phyloP scores from a whole-genome alignment of 2,329 filamentous ascomycete species.

The Fusarium algeriense region DNA sequence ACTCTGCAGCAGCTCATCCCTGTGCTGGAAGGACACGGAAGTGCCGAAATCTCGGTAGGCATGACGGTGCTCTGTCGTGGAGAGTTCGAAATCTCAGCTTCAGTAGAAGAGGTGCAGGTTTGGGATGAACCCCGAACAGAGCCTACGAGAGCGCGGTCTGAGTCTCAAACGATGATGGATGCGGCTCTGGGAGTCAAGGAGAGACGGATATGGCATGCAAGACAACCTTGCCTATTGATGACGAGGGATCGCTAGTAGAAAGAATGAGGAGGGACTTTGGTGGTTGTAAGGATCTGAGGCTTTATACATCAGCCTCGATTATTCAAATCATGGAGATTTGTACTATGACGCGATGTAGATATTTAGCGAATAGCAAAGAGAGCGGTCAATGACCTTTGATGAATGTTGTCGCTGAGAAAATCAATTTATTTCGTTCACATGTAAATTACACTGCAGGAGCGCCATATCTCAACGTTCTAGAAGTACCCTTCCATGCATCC shows the following conservation, averaged over 20 bases:
- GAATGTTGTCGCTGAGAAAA: not conserved
- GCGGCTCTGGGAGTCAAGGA: slow-evolving; percentile 69
- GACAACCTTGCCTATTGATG: slow-evolving; percentile 66
- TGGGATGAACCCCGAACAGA: slow-evolving; percentile 54
- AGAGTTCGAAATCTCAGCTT: slow-evolving; percentile 84
- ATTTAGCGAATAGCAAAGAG: slow-evolving; percentile 21
- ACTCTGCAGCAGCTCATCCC: slow-evolving; percentile 81
- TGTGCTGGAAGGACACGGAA: slow-evolving; percentile 68
- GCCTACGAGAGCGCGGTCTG: slow-evolving; percentile 57
- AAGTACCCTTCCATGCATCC: slow-evolving; percentile 10
- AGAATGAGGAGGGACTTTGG: slow-evolving; percentile 20
- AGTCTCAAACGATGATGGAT: slow-evolving; percentile 70
- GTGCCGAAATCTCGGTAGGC: slow-evolving; percentile 73
- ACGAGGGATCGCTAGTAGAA: slow-evolving; percentile 60
- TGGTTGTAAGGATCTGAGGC: not conserved
- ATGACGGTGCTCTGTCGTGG: slow-evolving; percentile 82
- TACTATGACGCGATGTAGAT: slow-evolving; percentile 24
- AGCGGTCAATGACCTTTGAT: slow-evolving; percentile 20
- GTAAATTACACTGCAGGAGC: slow-evolving; percentile 19
- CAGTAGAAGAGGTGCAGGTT: slow-evolving; percentile 81
- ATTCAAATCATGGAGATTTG: slow-evolving; percentile 16
- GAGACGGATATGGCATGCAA: slow-evolving; percentile 73
- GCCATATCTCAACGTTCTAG: slow-evolving; percentile 1
- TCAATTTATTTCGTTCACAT: not conserved
- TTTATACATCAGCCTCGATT: slow-evolving; percentile 13